These are phyloP conservation scores for Warburgia ugandensis DNA, from an alignment of 164 flowering plant genomes.

Conservation along the genomic window DNA sequence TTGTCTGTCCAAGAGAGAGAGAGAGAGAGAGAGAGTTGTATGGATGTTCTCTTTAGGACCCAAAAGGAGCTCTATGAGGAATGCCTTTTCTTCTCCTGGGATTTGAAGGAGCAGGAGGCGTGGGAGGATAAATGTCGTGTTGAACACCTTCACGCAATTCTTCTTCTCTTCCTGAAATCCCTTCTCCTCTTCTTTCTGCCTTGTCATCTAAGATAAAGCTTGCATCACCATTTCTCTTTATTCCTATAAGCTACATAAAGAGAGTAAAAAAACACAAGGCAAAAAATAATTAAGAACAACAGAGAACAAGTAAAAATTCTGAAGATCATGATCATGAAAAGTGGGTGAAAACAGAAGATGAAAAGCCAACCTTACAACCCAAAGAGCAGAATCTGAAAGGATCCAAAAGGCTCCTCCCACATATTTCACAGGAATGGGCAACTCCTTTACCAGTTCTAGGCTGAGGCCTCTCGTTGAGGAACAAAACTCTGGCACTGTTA, in stretches of 20 bases:
- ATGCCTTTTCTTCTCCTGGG: conserved; percentile 7
- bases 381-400: conserved; percentile 83
- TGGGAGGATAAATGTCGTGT: conserved; percentile 1
- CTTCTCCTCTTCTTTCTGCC: background rate
- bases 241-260: conserved; percentile 1
- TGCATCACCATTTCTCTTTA: background rate
- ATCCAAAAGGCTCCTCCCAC: conserved; percentile 75
- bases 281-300: too few relatives aligned
- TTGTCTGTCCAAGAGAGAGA: too few relatives aligned
- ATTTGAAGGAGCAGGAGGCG: background rate
- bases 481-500: conserved; percentile 86
- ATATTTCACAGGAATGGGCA: conserved; percentile 69
- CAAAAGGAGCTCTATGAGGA: conserved; percentile 5
- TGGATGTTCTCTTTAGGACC: too few relatives aligned
- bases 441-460: conserved; percentile 64
- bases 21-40: too few relatives aligned
- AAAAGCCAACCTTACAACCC: conserved; percentile 72
- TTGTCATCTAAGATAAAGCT: background rate
- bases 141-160: conserved; percentile 7
- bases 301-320: too few relatives aligned
- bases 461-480: conserved; percentile 89
- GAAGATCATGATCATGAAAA: too few relatives aligned
- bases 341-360: background rate
- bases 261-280: background rate
- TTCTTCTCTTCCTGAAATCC: background rate